phyloP scores from a whole-genome alignment of 148 eudicot species.

The Vaccinium vitisidaea region DNA sequence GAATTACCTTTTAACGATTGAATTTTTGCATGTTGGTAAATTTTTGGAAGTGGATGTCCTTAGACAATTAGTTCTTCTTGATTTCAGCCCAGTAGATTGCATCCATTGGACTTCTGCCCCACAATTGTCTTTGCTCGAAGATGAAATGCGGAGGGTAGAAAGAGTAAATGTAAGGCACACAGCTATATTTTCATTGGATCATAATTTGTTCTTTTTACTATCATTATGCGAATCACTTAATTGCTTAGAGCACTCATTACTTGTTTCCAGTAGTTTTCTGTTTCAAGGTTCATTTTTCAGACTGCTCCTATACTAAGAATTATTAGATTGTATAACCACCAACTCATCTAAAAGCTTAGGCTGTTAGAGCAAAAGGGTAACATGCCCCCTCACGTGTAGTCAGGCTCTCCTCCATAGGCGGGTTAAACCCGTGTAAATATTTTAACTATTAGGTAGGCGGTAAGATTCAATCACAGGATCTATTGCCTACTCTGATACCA shows the following conservation, averaged over 20 bases:
- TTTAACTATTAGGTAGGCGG: too few relatives aligned
- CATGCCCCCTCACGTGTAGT: too few relatives aligned
- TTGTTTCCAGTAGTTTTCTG: not conserved
- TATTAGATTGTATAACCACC: too few relatives aligned
- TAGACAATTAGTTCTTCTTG: conserved; percentile 12
- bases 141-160: conserved; percentile 97
- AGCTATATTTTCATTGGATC: not conserved
- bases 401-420: too few relatives aligned
- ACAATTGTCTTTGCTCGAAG: conserved; percentile 92
- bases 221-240: not conserved
- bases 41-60: not conserved
- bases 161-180: conserved; percentile 81
- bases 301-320: too few relatives aligned
- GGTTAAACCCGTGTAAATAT: too few relatives aligned
- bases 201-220: not conserved
- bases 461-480: too few relatives aligned
- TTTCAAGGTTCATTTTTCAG: not conserved
- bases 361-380: too few relatives aligned
- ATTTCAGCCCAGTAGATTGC: conserved; percentile 95
- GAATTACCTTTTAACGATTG: not conserved
- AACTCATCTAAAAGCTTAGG: too few relatives aligned
- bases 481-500: too few relatives aligned
- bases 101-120: conserved; percentile 98
- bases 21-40: not conserved
- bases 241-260: not conserved